A percentile compares a stretch with the other conserved stretches of the same genome.
phyloP scores from a whole-genome alignment of 495 filamentous ascomycete genomes.

The Xanthoparmelia taractica region DNA sequence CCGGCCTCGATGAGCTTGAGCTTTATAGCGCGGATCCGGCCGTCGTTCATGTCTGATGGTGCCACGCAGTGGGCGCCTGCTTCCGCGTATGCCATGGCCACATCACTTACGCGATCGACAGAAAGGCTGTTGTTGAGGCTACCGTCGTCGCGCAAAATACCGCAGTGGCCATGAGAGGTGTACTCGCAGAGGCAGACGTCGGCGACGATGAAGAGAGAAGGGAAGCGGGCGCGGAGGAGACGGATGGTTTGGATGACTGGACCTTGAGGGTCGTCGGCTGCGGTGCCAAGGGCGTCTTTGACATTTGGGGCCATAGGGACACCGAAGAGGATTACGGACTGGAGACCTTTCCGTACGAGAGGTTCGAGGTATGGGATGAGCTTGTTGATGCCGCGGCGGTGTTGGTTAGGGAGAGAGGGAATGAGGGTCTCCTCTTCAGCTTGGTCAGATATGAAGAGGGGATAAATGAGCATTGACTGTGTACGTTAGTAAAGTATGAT shows the following conservation, averaged over 20 bases:
- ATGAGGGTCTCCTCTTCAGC: slow-evolving; percentile 88
- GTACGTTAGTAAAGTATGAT: slow-evolving; percentile 7
- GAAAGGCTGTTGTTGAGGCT: slow-evolving; percentile 85
- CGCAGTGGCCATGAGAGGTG: slow-evolving; percentile 97
- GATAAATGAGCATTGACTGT: slow-evolving; percentile 96
- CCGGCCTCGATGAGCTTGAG: slow-evolving; percentile 88
- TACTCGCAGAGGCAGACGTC: slow-evolving; percentile 99
- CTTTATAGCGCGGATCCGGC: slow-evolving; percentile 92
- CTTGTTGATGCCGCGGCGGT: slow-evolving; percentile 79
- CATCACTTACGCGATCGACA: slow-evolving; percentile 87
- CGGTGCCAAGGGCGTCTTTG: slow-evolving; percentile 89
- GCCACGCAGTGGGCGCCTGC: slow-evolving; percentile 96
- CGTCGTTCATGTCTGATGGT: slow-evolving; percentile 98
- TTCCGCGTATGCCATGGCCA: slow-evolving; percentile 83
- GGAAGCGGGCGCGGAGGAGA: slow-evolving; percentile 72
- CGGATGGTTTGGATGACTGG: slow-evolving; percentile 83
- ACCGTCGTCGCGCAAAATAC: slow-evolving; percentile 86
- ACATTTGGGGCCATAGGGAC: slow-evolving; percentile 70
- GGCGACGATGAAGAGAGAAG: slow-evolving; percentile 76
- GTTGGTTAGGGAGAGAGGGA: slow-evolving; percentile 79
- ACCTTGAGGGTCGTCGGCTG: slow-evolving; percentile 85
- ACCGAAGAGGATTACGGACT: slow-evolving; percentile 91
- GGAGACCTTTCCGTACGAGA: slow-evolving; percentile 77
- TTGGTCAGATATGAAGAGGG: slow-evolving; percentile 90
- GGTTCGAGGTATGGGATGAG: slow-evolving; percentile 76